Percentiles rank a stretch among this genome's conserved stretches.
These are phyloP conservation scores for Lentinula sp. DNA, from an alignment of 768 basidiomycete species.

Conservation along the genomic window DNA sequence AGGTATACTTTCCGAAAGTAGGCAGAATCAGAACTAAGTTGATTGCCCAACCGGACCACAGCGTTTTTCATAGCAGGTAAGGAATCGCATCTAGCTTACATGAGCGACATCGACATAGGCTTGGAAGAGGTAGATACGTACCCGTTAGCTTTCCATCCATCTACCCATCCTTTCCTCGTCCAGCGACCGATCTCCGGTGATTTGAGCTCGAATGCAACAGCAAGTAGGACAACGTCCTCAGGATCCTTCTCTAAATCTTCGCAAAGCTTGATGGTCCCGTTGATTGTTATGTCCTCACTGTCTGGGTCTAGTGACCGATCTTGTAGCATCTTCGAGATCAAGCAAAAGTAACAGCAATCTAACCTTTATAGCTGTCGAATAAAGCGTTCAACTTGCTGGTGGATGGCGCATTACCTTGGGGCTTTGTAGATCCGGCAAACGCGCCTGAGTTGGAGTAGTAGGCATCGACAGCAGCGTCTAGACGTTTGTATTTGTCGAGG, in stretches of 20 bases:
- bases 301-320: slow-evolving; percentile 42
- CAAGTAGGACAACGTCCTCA: slow-evolving; percentile 78
- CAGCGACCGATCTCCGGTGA: slow-evolving; percentile 71
- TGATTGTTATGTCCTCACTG: slow-evolving; percentile 59
- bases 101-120: not conserved
- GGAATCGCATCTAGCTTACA: slow-evolving; percentile 50
- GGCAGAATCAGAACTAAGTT: slow-evolving; percentile 54
- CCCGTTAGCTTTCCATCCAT: slow-evolving; percentile 76
- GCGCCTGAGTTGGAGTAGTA: slow-evolving; percentile 55
- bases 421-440: slow-evolving; percentile 19
- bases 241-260: slow-evolving; percentile 63
- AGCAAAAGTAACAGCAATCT: not conserved
- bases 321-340: not conserved
- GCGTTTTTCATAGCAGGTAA: slow-evolving; percentile 52
- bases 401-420: slow-evolving; percentile 26
- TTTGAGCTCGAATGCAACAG: slow-evolving; percentile 76
- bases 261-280: slow-evolving; percentile 78
- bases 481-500: slow-evolving; percentile 61
- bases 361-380: slow-evolving; percentile 70
- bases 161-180: slow-evolving; percentile 64
- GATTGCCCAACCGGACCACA: slow-evolving; percentile 48
- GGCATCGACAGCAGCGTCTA: slow-evolving; percentile 71
- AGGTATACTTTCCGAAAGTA: slow-evolving; percentile 80
- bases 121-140: slow-evolving; percentile 25
- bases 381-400: slow-evolving; percentile 48